A percentile compares a stretch with the other conserved stretches of the same genome.
These are phyloP conservation scores for Thalassiosira profunda DNA, from an alignment of 108 stramenopile species.

Conservation along the genomic window DNA sequence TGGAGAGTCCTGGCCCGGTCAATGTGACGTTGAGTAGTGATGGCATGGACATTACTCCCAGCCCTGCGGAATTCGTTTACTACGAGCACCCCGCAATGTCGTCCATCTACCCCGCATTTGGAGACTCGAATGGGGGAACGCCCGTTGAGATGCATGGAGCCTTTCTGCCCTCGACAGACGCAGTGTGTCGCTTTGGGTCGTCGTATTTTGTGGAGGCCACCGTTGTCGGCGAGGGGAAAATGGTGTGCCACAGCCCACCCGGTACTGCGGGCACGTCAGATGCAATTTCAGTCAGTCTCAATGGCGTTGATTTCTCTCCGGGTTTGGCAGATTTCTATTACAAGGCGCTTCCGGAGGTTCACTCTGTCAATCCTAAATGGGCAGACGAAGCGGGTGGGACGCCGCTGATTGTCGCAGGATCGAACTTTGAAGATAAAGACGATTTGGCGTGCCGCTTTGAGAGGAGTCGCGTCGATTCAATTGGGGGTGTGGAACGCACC, in stretches of 20 bases:
- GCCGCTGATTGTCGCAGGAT: slow-evolving; percentile 20
- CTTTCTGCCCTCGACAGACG: slow-evolving; percentile 10
- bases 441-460: slow-evolving; percentile 28
- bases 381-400: slow-evolving; percentile 19
- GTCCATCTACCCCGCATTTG: slow-evolving; percentile 16
- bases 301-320: slow-evolving; percentile 19
- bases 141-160: slow-evolving; percentile 23
- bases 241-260: slow-evolving; percentile 22
- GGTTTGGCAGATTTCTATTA: slow-evolving; percentile 3
- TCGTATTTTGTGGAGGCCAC: too few species aligned
- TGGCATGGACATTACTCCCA: not conserved
- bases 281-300: slow-evolving; percentile 14
- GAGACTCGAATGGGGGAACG: slow-evolving; percentile 17
- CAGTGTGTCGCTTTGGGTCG: slow-evolving; percentile 36
- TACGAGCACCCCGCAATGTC: slow-evolving; percentile 17
- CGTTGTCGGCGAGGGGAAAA: too few species aligned
- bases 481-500: too few species aligned
- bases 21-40: slow-evolving; percentile 18
- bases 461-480: not conserved
- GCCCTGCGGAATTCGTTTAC: slow-evolving; percentile 33
- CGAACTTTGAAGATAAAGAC: slow-evolving; percentile 39
- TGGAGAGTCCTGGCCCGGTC: slow-evolving; percentile 6
- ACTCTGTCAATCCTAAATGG: not conserved
- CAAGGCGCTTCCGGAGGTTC: slow-evolving; percentile 2
- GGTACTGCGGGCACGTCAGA: slow-evolving; percentile 2